These are phyloP conservation scores for Mycena citricolor DNA, from an alignment of 1,284 basidiomycete genomes.

Conservation along the genomic window DNA sequence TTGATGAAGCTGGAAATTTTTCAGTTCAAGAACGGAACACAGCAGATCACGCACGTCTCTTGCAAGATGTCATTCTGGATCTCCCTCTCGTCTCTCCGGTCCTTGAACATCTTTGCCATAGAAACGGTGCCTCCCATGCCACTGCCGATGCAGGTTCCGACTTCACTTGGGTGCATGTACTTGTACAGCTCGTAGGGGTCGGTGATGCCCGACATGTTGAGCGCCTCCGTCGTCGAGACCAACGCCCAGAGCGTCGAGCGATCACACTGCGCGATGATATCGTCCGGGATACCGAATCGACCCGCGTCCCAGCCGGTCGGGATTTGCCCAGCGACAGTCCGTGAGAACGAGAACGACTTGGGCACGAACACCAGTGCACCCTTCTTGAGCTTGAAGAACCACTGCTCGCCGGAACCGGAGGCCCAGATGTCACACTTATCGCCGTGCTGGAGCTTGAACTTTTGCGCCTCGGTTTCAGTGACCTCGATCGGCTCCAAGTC, in stretches of 20 bases:
- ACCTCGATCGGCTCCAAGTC: slow-evolving; percentile 97
- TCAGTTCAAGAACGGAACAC: slow-evolving; percentile 22
- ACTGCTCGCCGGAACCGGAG: slow-evolving; percentile 85
- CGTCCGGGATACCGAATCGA: slow-evolving; percentile 96
- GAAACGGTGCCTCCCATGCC: slow-evolving; percentile 97
- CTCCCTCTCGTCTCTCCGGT: slow-evolving; percentile 94
- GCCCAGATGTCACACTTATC: slow-evolving; percentile 97
- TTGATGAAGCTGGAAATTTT: slow-evolving; percentile 79
- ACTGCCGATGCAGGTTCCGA: slow-evolving; percentile 89
- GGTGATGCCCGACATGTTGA: slow-evolving; percentile 96
- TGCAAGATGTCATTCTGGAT: slow-evolving; percentile 98
- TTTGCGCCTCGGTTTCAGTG: slow-evolving; percentile 85
- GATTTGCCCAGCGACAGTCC: slow-evolving; percentile 93
- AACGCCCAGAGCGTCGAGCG: slow-evolving; percentile 97
- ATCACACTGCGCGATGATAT: slow-evolving; percentile 94
- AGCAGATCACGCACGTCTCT: slow-evolving; percentile 74
- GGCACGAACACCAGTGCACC: slow-evolving; percentile 93
- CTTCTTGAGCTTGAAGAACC: slow-evolving; percentile 99
- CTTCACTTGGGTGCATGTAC: slow-evolving; percentile 94
- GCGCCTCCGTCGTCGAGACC: slow-evolving; percentile 90
- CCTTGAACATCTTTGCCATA: slow-evolving; percentile 96
- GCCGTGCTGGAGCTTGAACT: slow-evolving; percentile 96
- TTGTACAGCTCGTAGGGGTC: slow-evolving; percentile 98
- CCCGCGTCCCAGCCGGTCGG: slow-evolving; percentile 97
- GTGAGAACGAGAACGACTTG: slow-evolving; percentile 94